These are phyloP conservation scores for Crithidia acanthocephali DNA, from an alignment of 208 protist genomes.

Conservation along the genomic window DNA sequence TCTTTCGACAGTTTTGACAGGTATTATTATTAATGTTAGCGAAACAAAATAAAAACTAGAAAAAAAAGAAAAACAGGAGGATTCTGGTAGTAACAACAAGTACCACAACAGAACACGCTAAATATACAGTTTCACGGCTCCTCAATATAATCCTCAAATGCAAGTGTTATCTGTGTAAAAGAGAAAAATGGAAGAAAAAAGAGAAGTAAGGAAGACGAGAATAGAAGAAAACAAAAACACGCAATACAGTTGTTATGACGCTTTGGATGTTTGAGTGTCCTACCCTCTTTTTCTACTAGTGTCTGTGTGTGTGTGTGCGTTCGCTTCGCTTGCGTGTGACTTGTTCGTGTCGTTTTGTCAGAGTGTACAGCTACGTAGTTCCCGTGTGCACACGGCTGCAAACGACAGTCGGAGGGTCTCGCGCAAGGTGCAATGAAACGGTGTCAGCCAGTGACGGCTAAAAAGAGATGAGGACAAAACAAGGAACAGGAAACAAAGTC, in stretches of 20 bases:
- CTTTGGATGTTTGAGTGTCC: neutral
- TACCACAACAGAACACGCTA: neutral
- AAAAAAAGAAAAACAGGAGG: neutral
- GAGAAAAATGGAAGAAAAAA: constrained; percentile 12
- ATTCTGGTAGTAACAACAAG: neutral
- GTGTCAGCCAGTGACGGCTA: too few relatives aligned
- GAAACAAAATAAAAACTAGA: neutral
- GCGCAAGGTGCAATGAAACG: too few relatives aligned
- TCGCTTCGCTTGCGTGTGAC: too few relatives aligned
- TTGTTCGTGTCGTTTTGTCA: too few relatives aligned
- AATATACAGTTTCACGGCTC: neutral
- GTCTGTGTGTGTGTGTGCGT: neutral
- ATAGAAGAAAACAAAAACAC: constrained; percentile 7
- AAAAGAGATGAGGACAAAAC: too few relatives aligned
- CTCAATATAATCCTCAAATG: neutral
- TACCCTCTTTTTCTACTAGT: neutral
- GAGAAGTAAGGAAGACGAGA: neutral
- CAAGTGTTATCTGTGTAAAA: neutral
- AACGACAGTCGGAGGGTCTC: too few relatives aligned
- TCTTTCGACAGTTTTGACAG: neutral
- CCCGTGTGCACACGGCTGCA: too few relatives aligned
- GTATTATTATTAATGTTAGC: neutral
- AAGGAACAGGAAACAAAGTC: too few relatives aligned
- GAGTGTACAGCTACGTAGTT: too few relatives aligned
- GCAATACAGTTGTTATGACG: neutral